Conservation (phyloP, 306 rosid species). For the Vigna reflexopilosa region DNA sequence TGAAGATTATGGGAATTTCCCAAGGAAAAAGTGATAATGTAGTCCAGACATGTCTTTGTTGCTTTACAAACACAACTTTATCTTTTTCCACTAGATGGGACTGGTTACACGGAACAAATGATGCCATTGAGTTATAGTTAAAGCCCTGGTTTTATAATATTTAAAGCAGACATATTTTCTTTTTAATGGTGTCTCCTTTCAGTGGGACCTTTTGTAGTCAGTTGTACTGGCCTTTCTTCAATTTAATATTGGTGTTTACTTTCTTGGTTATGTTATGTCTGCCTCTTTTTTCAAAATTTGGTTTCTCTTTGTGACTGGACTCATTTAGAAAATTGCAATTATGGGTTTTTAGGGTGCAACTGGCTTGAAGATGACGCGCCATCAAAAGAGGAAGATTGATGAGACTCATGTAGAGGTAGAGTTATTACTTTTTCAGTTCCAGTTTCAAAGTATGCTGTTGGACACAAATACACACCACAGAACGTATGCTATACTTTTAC, state of each 20-base stretch:
- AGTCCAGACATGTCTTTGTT: background rate
- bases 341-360: conserved; percentile 69
- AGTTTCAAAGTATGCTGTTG: background rate
- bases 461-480: background rate
- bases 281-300: conserved; percentile 16
- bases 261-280: conserved; percentile 26
- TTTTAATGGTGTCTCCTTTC: conserved; percentile 19
- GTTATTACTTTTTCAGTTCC: conserved; percentile 32
- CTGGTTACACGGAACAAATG: background rate
- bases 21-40: conserved; percentile 3
- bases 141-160: conserved; percentile 25
- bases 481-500: conserved; percentile 11
- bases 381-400: conserved; percentile 97
- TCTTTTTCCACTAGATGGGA: background rate
- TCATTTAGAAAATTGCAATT: conserved; percentile 37
- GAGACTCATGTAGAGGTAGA: conserved; percentile 98
- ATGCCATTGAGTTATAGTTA: background rate
- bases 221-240: conserved; percentile 22
- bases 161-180: background rate
- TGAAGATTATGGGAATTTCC: conserved; percentile 23
- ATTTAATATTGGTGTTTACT: conserved; percentile 20
- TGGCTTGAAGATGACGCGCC: conserved; percentile 98
- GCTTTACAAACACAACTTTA: background rate
- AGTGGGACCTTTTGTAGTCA: background rate
- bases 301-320: conserved; percentile 13